Evolutionary conservation across 2,329 filamentous ascomycete genomes (phyloP), one percentile per base, ranked within the genome.

Genomic region (Lithohypha guttulata): DNA sequence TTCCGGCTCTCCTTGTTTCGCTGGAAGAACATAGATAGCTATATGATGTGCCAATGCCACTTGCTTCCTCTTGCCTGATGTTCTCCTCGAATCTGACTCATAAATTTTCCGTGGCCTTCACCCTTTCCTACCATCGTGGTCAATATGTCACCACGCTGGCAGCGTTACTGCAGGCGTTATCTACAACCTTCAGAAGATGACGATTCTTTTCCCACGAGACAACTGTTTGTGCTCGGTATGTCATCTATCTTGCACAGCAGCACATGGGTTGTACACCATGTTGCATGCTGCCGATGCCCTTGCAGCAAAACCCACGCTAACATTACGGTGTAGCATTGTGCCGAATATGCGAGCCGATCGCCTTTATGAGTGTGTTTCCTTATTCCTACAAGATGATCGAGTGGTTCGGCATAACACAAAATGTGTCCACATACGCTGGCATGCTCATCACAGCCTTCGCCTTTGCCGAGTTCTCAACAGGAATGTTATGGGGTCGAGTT

Each of bases 301-400:
- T n/a, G 11, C 13, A 26, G 20, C 29, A 45, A 31, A 34, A 41
- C 26, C 34, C 26, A 34, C 43, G 25, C 47, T 51, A 39, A 42
- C 41, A 35, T 42, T 41, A 45, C 31, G 33, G 29, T 26, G 42
- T 38, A 93, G 87, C 86, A 31, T 71, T 94, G 55, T 94, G 87
- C 64, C 81, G 91, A 56, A 89, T 98, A 67, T 95, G 86, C 69
- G 91, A 98, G 60, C 91, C 91, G 37, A 96, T 98, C 60, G 91
- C 91, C 4, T 96, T 98, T 70, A 96, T 95, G 85, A 95, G 87
- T 39, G 95, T 96, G 52, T 96, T 98, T 59, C 91, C 91, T 1
- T 98, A 96, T 62, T 86, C 93, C 52, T 96, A 94, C 67, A 89
- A 83, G 68, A 96, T 98, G 91, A 81, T 96, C 52, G 72, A 86